phyloP scores from a whole-genome alignment of 1,284 basidiomycete genomes.

The Melanopsichium pennsylvanicum region DNA sequence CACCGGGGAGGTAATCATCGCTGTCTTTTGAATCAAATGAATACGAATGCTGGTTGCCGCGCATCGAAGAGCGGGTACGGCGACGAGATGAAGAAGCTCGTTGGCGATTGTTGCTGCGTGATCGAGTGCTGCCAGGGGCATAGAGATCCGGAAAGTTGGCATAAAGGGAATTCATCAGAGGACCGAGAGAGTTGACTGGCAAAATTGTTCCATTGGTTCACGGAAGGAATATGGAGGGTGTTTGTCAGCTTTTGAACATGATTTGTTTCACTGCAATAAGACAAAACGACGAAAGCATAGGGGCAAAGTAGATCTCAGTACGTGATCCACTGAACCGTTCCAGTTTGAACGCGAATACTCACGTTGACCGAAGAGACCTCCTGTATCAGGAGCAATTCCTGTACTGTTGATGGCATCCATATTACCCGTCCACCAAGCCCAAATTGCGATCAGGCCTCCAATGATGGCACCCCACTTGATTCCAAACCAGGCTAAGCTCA shows the following conservation, averaged over 20 bases:
- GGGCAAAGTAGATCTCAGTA: no score
- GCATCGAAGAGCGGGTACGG: no score
- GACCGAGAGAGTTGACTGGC: constrained; percentile 33
- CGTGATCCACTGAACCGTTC: no score
- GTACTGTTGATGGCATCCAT: constrained; percentile 41
- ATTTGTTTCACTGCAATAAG: constrained; percentile 1
- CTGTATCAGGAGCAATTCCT: constrained; percentile 14
- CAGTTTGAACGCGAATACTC: constrained; percentile 8
- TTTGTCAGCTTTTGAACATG: constrained; percentile 30
- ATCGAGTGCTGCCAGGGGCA: not conserved
- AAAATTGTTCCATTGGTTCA: no score
- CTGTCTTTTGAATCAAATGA: constrained; percentile 10
- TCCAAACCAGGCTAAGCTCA: constrained; percentile 46
- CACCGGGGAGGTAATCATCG: constrained; percentile 8
- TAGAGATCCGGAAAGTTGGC: constrained; percentile 30
- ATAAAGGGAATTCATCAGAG: constrained; percentile 38
- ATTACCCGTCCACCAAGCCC: constrained; percentile 53
- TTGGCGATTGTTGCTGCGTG: constrained; percentile 6
- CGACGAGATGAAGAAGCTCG: constrained; percentile 10
- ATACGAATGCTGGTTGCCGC: constrained; percentile 15
- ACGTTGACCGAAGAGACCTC: constrained; percentile 36
- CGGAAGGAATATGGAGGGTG: not conserved
- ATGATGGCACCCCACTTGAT: constrained; percentile 58
- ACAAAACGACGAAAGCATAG: no score
- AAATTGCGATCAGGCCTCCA: constrained; percentile 46